Base-by-base conservation (phyloP, 805 yeast species). In the Tetrapisispora iriomotensis region DNA sequence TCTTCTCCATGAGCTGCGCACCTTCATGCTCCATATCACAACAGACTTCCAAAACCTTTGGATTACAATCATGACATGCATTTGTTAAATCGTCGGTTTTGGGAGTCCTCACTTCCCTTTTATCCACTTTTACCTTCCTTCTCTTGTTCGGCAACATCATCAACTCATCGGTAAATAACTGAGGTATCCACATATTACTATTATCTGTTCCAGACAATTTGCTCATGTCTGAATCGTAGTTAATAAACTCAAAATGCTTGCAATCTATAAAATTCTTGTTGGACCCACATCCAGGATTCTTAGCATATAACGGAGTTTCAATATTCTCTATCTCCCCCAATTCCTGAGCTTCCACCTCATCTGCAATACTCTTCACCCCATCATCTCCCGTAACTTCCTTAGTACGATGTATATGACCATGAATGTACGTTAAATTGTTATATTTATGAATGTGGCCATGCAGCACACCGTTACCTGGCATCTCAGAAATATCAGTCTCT, bases 391-490 rank as follows among this genome's bases (percentile, higher is more conserved):
- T 34, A 32, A 21, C 22, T 19, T 26, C 34, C n/a, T 27, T 33
- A 4, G 39, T 41, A 29, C 48, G 74, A 50, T 77, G 83, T 23
- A 77, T 71, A 50, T 77, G 83, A n/a, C 83, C 83, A 51, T 77
- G 82, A 26, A 77, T 75, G 47, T 75, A 77, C 6, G 80, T 74
- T 50, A 76, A 71, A 49, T 74, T 75, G 41, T 69, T 66, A 51
- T 74, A 78, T 48, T 72, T 74, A 56, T 77, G 82, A 17, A 77
- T 74, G 48, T 77, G 83, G 3, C 83, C 83, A 56, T 77, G 83
- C 14, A 76, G 76, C n/a, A 72, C 65, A 17, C 81, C 81, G 42
- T 71, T 74, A 4, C 46, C 47, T 14, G 36, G 4, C 28, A 33
- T 33, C 4, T 7, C 22, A 8, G 19, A n/a, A 27, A 14, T 18